Conservation (phyloP, 495 filamentous ascomycete genomes). For the Aspergillus panamensis region DNA sequence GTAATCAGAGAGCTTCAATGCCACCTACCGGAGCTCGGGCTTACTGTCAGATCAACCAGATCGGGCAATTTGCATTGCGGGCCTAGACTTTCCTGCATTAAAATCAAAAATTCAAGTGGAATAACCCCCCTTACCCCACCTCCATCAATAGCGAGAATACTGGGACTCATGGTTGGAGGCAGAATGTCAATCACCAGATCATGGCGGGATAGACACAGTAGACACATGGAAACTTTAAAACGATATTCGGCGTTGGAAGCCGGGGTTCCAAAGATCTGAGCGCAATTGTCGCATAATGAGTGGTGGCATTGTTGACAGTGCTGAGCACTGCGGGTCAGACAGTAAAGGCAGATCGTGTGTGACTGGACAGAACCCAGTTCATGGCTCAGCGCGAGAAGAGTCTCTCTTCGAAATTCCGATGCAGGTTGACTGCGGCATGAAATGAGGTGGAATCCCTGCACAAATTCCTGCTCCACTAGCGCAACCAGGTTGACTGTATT, state of each 20-base stretch:
- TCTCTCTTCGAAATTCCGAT: conserved; percentile 11
- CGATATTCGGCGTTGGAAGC: conserved; percentile 17
- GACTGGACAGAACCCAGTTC: conserved; percentile 12
- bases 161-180: conserved; percentile 30
- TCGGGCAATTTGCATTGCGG: conserved; percentile 24
- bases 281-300: conserved; percentile 30
- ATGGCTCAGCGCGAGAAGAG: conserved; percentile 13
- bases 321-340: conserved; percentile 24
- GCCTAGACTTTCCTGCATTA: conserved; percentile 30
- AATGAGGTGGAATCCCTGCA: conserved; percentile 7
- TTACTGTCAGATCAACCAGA: conserved; percentile 31
- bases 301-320: conserved; percentile 30
- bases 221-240: conserved; percentile 21
- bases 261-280: conserved; percentile 23
- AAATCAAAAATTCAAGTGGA: conserved; percentile 30
- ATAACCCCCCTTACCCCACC: conserved; percentile 33
- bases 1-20: no score
- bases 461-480: conserved; percentile 17
- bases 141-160: conserved; percentile 36
- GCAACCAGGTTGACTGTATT: conserved; percentile 10
- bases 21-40: conserved; percentile 31
- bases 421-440: not conserved
- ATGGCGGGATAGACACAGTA: conserved; percentile 18
- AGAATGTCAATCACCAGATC: conserved; percentile 26
- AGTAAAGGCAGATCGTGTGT: conserved; percentile 27